Evolutionary conservation across 768 basidiomycete genomes (phyloP).

Genomic region (Termitomyces sp.): DNA sequence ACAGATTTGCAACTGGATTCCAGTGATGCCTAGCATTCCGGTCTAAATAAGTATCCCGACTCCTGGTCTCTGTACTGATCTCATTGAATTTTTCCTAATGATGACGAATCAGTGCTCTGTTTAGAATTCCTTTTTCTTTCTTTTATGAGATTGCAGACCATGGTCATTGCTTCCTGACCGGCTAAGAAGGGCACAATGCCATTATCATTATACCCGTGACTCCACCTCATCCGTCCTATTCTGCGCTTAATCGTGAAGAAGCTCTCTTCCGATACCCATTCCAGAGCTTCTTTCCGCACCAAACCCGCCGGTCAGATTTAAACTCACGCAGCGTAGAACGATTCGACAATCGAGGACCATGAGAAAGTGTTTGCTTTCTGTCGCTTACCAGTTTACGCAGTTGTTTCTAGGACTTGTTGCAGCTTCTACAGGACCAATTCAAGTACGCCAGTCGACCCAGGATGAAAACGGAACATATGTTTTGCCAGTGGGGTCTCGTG

Average conservation of each 20-base stretch:
- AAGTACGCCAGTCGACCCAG: slow-evolving; percentile 15
- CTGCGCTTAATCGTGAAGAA: slow-evolving; percentile 3
- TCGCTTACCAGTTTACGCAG: slow-evolving; percentile 6
- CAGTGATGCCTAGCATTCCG: too few relatives aligned
- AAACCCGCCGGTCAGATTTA: slow-evolving; percentile 9
- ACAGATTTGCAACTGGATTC: too few relatives aligned
- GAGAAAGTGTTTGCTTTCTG: slow-evolving; percentile 11
- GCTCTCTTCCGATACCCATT: neutral
- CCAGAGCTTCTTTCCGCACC: slow-evolving; percentile 14
- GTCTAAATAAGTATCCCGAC: too few relatives aligned
- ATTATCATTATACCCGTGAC: slow-evolving; percentile 12
- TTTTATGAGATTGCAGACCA: too few relatives aligned
- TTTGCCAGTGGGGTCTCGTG: slow-evolving; percentile 19
- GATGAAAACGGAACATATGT: slow-evolving; percentile 22
- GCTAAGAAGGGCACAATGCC: slow-evolving; percentile 3
- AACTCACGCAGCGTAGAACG: neutral
- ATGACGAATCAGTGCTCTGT: too few relatives aligned
- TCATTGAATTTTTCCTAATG: too few relatives aligned
- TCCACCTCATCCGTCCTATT: slow-evolving; percentile 7
- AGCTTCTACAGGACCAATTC: neutral
- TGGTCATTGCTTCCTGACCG: slow-evolving; percentile 5
- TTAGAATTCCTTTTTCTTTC: too few relatives aligned
- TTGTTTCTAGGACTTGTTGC: slow-evolving; percentile 4
- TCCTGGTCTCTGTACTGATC: too few relatives aligned
- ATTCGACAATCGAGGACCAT: slow-evolving; percentile 1